A percentile compares a stretch with the other conserved stretches of the same genome.
Conservation (phyloP, 345 rosid genomes). For the Odontarrhena argentea region DNA sequence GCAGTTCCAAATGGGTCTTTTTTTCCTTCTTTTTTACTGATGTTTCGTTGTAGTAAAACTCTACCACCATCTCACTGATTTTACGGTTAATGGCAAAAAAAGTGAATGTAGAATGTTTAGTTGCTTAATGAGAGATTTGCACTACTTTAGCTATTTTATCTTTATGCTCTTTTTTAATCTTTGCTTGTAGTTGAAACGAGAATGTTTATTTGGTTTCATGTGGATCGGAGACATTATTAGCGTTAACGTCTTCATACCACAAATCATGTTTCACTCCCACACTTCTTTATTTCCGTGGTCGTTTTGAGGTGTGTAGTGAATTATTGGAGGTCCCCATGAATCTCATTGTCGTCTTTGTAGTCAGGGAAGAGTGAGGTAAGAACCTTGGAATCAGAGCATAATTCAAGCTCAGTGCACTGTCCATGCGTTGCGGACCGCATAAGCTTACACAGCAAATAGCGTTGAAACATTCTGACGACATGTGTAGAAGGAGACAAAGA, state of each 20-base stretch:
- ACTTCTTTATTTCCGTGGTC: neutral
- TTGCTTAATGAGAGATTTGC: constrained; percentile 46
- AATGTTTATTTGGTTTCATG: neutral
- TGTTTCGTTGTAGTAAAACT: constrained; percentile 32
- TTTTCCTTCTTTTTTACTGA: neutral
- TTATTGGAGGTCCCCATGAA: too few relatives aligned
- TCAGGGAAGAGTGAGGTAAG: too few relatives aligned
- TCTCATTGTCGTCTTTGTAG: too few relatives aligned
- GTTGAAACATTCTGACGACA: too few relatives aligned
- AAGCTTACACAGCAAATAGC: too few relatives aligned
- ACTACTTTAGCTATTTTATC: constrained; percentile 14
- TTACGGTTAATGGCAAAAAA: constrained; percentile 31
- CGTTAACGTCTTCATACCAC: too few relatives aligned
- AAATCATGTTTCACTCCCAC: neutral
- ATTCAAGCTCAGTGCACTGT: too few relatives aligned
- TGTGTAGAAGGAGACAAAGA: too few relatives aligned
- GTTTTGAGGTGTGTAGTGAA: neutral
- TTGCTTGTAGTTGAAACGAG: neutral
- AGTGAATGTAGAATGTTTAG: constrained; percentile 25
- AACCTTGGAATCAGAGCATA: too few relatives aligned
- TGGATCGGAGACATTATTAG: neutral
- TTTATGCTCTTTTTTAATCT: neutral
- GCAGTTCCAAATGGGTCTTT: neutral
- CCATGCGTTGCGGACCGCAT: too few relatives aligned
- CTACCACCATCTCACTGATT: constrained; percentile 31